Base-by-base conservation (phyloP, 305 asterid genomes). In the Fraxinus nigra region DNA sequence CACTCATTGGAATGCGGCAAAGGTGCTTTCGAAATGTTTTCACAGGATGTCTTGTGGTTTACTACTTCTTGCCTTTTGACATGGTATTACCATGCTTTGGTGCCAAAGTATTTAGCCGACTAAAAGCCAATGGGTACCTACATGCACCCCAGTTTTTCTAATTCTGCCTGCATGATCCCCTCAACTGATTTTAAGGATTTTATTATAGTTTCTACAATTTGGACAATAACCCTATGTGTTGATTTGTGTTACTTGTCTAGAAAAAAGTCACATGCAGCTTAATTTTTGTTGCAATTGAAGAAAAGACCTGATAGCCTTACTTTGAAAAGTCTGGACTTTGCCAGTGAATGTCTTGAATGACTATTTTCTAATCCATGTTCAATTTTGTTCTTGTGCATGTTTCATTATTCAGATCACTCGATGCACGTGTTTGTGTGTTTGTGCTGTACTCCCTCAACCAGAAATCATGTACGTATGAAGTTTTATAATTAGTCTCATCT, bases 401-500 rank as follows among this genome's bases (percentile, higher is more conserved):
- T 40, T 76, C 46, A 20, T 61, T 20, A 4, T 75, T 78, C 78
- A 43, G 46, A 35, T 40, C 78, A 59, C 56, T 76, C 10, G 20
- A 59, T 46, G 34, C 16, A 4, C 78, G 22, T 69, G 32, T 87
- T 81, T 78, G 77, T 54, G 78, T 7, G 43, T 37, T 37, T 37
- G 43, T 10, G 0, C 13, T 63, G 18, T 63, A 63, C 34, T 63
- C 18, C 26, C 72, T 26, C 16, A 63, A 63, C 9, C 35, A 63
- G 16, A 65, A 9, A 24, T 65, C 35, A 26, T 24, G 4, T 65
- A 26, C n/a, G 7, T 70, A 51, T 35, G 76, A 78, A 43, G 46
- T 67, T 65, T 65, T 10, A 65, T 76, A 78, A 63, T 30, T 76
- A 81, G 72, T 87, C 87, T 84, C 72, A 80, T 77, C 46, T 80